A percentile compares a stretch with the other conserved stretches of the same genome.
phyloP scores from a whole-genome alignment of 163 green algal species.

The Scenedesmus sp. region DNA sequence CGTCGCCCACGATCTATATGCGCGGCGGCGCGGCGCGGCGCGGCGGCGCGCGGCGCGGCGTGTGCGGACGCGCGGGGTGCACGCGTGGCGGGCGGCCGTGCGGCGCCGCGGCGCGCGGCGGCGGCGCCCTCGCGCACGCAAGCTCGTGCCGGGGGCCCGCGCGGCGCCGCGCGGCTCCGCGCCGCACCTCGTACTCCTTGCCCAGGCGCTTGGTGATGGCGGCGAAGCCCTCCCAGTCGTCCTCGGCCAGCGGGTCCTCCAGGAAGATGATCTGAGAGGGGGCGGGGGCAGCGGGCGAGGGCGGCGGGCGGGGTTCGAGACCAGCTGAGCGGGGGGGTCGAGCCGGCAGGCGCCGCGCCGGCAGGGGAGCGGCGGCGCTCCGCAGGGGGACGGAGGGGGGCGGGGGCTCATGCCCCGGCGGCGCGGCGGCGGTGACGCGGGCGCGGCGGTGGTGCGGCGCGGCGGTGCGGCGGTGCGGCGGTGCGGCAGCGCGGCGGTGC shows the following conservation, averaged over 20 bases:
- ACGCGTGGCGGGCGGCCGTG: background rate
- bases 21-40: background rate
- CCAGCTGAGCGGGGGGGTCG: too few species aligned
- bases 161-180: conserved; percentile 84
- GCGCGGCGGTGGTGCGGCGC: too few species aligned
- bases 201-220: conserved; percentile 74
- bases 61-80: too few species aligned
- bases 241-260: conserved; percentile 81
- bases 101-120: background rate
- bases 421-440: too few species aligned
- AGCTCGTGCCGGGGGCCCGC: conserved; percentile 80
- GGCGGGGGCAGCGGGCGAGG: too few species aligned
- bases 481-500: too few species aligned
- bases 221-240: conserved; percentile 93
- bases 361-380: too few species aligned
- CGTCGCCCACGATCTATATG: conserved; percentile 95
- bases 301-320: too few species aligned
- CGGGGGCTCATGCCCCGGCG: too few species aligned
- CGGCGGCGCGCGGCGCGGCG: background rate
- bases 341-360: too few species aligned
- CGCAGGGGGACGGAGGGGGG: too few species aligned
- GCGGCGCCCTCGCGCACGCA: background rate
- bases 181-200: conserved; percentile 1
- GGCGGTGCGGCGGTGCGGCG: too few species aligned
- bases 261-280: conserved; percentile 98